Evolutionary conservation across 2,329 filamentous ascomycete genomes (phyloP), one percentile per base, ranked within the genome.

Genomic region (Keithomyces neogunnii): DNA sequence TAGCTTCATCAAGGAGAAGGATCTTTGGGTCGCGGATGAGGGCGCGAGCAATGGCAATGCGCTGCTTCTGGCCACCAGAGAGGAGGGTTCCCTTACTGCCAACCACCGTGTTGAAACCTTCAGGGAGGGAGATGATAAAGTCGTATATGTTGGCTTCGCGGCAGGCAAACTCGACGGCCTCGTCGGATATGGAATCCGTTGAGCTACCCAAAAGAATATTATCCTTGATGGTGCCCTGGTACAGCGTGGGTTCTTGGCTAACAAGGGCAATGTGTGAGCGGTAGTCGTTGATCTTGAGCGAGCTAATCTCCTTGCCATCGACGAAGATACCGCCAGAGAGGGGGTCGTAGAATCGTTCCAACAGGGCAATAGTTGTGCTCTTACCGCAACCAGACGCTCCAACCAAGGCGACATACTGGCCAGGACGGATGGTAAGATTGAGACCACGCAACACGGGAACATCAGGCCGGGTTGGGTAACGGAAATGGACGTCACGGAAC

Each of bases 351-450:
- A 97, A 97, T 35, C 93, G 86, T 66, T 97, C 92, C 33, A 97
- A 74, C 3, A 97, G 77, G 3, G 89, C 87, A 64, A 97, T 95
- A 0, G 91, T 95, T 0, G 93, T 97, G 47, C 84, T 89, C 73
- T 99, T 97, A 52, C 93, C 93, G 63, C 91, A 96, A 3, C 93
- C 92, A 45, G 87, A 93, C 0, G 92, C 86, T n/a, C 93, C 93
- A 7, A 97, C 93, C 2, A 97, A 79, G 0, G 92, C 93, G 6
- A 92, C 79, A 60, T 92, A 93, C 64, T 92, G 87, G 3, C 88
- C 89, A 0, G 88, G 87, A 31, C 83, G 80, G 42, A 92, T 80
- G 11, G 72, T 74, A 5, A 92, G 75, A 66, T 92, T 85, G 9
- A 96, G 75, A 0, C 91, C 92, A 31, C 89, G 86, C 3, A 97